Conservation (phyloP, 2,329 filamentous ascomycete species). For the Trichoderma brevicompactum region DNA sequence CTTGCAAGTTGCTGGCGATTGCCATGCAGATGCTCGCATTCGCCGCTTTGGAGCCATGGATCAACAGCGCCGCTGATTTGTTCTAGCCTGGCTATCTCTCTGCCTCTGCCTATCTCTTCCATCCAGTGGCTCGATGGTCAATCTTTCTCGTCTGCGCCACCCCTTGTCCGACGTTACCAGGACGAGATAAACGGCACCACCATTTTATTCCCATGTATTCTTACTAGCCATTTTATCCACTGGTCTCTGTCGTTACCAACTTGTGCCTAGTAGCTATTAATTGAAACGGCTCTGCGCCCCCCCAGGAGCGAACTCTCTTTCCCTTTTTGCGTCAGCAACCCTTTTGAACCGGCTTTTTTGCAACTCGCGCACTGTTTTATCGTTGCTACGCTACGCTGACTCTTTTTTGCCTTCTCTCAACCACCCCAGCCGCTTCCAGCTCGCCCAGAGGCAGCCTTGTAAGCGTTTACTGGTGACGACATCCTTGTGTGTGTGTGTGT, state of each 20-base stretch:
- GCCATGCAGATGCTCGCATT: not conserved
- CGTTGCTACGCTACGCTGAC: not conserved
- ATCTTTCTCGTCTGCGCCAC: slow-evolving; percentile 21
- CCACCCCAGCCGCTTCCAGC: not conserved
- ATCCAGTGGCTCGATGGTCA: not conserved
- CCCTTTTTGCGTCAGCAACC: not conserved
- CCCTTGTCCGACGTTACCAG: slow-evolving; percentile 23
- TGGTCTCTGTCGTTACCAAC: not conserved
- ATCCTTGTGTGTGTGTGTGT: slow-evolving; percentile 12
- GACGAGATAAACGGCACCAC: slow-evolving; percentile 23
- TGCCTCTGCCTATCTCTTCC: too few species aligned
- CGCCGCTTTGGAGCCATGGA: not conserved
- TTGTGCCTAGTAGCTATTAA: slow-evolving; percentile 1
- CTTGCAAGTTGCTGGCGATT: not conserved
- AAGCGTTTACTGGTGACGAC: slow-evolving; percentile 10
- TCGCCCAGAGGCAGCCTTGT: not conserved
- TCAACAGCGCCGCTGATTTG: not conserved
- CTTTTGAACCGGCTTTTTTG: not conserved
- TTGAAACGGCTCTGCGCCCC: slow-evolving; percentile 5
- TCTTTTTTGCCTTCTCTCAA: not conserved
- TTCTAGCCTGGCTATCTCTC: not conserved
- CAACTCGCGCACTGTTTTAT: not conserved
- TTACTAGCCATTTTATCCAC: slow-evolving; percentile 19
- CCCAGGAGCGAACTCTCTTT: not conserved
- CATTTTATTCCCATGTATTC: not conserved